Base-by-base conservation (phyloP, 768 basidiomycete species). In the Lactarius evosmus region DNA sequence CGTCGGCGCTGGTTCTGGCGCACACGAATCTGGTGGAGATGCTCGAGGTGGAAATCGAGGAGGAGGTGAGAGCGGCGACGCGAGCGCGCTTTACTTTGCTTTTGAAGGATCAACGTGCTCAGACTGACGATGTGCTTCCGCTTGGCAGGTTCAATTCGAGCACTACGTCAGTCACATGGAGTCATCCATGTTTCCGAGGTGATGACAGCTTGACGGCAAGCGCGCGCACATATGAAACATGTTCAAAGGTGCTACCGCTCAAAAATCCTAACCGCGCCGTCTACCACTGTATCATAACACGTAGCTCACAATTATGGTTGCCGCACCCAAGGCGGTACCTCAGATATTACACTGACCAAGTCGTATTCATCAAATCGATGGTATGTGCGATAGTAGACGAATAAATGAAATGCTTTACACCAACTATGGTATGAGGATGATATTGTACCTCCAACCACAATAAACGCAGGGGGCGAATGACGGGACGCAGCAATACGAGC, bases 151-250 rank as follows among this genome's bases (percentile, higher is more conserved):
- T 16, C 58, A n/a, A n/a, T 60, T 60, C 58, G 49, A 40, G 27
- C 58, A 60, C 34, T 52, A 60, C 9, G 30, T 60, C 36, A 51
- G 49, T 4, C 50, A 60, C 40, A 60, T 52, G 58, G 58, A 60
- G 22, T 60, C 58, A 5, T 52, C 58, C 34, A 60, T 60, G 58
- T 60, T 51, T 52, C 49, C 58, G n/a, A 60, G 58, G 50, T 60
- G 49, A 60, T 34, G 44, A 46, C 22, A 27, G 29, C n/a, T 36
- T 49, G 46, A 49, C 0, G 22, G 17, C n/a, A 55, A 27, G 11
- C 9, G 3, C 6, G 4, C n/a, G 3, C 6, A 1, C n/a, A 34
- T 0, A n/a, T 19, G 7, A 29, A n/a, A 53, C 29, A 3, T 14
- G 4, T 36, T 55, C 29, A 52, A 32, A 49, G 22, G 25, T 25